These are phyloP conservation scores for Alternaria conjuncta DNA, from an alignment of 2,329 filamentous ascomycete species.

Conservation along the genomic window DNA sequence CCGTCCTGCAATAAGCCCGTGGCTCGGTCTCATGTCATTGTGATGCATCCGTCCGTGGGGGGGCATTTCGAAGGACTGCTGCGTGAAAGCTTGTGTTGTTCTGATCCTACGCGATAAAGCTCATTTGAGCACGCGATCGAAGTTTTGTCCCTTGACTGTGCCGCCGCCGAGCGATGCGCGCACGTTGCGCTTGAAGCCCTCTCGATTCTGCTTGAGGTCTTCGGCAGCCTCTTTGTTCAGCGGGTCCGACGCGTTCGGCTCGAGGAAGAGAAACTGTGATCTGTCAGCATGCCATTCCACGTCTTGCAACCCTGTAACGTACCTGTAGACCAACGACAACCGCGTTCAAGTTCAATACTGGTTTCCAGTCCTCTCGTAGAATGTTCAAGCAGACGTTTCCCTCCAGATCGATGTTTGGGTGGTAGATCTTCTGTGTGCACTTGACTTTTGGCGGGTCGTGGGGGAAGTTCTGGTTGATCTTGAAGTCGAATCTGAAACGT, in stretches of 20 bases:
- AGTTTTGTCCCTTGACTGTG: conserved; percentile 71
- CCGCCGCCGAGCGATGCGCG: conserved; percentile 83
- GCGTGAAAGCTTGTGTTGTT: background rate
- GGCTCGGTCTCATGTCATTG: background rate
- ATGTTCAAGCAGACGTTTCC: conserved; percentile 99
- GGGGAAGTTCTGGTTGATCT: conserved; percentile 92
- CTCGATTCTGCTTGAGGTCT: conserved; percentile 83
- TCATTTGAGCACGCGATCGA: conserved; percentile 79
- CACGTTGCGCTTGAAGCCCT: conserved; percentile 91
- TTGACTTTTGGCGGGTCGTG: conserved; percentile 98
- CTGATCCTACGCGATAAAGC: background rate
- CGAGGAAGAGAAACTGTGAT: conserved; percentile 87
- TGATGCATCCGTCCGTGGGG: background rate
- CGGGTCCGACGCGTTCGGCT: conserved; percentile 96
- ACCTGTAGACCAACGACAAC: conserved; percentile 94
- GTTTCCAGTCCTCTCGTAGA: conserved; percentile 97
- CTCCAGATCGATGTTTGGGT: conserved; percentile 97
- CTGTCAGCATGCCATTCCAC: conserved; percentile 3
- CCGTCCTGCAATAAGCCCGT: background rate
- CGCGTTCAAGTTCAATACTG: conserved; percentile 93
- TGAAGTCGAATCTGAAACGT: conserved; percentile 86
- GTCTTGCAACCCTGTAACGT: conserved; percentile 29
- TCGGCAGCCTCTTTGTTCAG: conserved; percentile 98
- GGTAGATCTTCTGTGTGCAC: conserved; percentile 98
- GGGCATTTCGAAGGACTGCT: background rate